Evolutionary conservation across 805 yeast genomes (phyloP).

Genomic region (Metschnikowia borealis): DNA sequence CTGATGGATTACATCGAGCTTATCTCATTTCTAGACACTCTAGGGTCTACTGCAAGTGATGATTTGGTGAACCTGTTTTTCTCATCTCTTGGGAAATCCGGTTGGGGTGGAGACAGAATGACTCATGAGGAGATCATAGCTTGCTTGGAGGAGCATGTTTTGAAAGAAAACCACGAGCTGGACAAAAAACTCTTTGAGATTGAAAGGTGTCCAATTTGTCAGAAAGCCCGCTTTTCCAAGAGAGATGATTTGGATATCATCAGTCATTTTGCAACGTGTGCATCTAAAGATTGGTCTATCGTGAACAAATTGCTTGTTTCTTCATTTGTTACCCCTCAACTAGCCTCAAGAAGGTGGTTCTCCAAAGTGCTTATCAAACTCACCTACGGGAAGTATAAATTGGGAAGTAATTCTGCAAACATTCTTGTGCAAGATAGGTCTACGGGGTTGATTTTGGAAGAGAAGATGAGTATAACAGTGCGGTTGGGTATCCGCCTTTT

Average conservation of each 20-base stretch:
- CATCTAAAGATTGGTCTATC: slow-evolving; percentile 69
- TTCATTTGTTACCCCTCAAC: slow-evolving; percentile 70
- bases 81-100: slow-evolving; percentile 38
- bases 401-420: slow-evolving; percentile 87
- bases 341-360: slow-evolving; percentile 88
- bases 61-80: slow-evolving; percentile 55
- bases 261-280: slow-evolving; percentile 86
- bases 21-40: slow-evolving; percentile 56
- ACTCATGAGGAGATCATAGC: slow-evolving; percentile 43
- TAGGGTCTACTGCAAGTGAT: slow-evolving; percentile 51
- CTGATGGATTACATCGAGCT: slow-evolving; percentile 57
- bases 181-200: slow-evolving; percentile 50
- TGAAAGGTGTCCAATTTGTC: slow-evolving; percentile 79
- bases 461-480: slow-evolving; percentile 85
- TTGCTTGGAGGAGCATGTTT: slow-evolving; percentile 41
- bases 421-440: slow-evolving; percentile 88
- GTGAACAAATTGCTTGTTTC: slow-evolving; percentile 61
- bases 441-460: slow-evolving; percentile 88
- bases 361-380: slow-evolving; percentile 76
- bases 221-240: slow-evolving; percentile 50
- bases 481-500: slow-evolving; percentile 81
- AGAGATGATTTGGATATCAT: slow-evolving; percentile 63
- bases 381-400: slow-evolving; percentile 80
- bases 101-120: slow-evolving; percentile 55
- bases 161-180: slow-evolving; percentile 13